Percentiles rank a stretch among this genome's conserved stretches.
Conservation (phyloP, 805 yeast species). For the Starmerella etchellsii region DNA sequence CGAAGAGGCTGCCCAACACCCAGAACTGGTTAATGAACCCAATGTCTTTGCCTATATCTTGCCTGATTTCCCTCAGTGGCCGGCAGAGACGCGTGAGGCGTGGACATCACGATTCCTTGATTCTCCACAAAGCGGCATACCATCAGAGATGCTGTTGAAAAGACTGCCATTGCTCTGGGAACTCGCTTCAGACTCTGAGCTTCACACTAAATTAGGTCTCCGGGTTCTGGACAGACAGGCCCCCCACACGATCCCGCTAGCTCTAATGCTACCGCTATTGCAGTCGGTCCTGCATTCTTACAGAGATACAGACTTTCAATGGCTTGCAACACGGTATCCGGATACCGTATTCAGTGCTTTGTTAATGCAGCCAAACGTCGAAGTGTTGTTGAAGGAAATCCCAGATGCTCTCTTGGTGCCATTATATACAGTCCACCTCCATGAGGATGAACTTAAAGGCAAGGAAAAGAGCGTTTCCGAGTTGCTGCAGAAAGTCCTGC, state of each 20-base stretch:
- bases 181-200: not conserved
- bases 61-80: not conserved
- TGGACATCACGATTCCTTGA: not conserved
- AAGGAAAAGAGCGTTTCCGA: not conserved
- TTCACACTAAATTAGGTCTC: slow-evolving; percentile 1
- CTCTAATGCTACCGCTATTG: not conserved
- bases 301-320: not conserved
- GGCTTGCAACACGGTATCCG: not conserved
- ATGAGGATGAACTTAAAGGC: not conserved
- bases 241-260: slow-evolving; percentile 4
- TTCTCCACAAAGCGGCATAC: not conserved
- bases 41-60: not conserved
- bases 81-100: not conserved
- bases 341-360: not conserved
- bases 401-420: not conserved
- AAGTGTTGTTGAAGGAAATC: not conserved
- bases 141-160: slow-evolving; percentile 1
- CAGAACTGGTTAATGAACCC: not conserved
- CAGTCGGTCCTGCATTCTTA: not conserved
- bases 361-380: not conserved
- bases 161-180: slow-evolving; percentile 6
- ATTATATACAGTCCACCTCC: too few relatives aligned
- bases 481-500: not conserved
- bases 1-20: not conserved
- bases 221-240: slow-evolving; percentile 8